These are phyloP conservation scores for Colletotrichum graminicola DNA, from an alignment of 2,329 filamentous ascomycete species.

Conservation along the genomic window DNA sequence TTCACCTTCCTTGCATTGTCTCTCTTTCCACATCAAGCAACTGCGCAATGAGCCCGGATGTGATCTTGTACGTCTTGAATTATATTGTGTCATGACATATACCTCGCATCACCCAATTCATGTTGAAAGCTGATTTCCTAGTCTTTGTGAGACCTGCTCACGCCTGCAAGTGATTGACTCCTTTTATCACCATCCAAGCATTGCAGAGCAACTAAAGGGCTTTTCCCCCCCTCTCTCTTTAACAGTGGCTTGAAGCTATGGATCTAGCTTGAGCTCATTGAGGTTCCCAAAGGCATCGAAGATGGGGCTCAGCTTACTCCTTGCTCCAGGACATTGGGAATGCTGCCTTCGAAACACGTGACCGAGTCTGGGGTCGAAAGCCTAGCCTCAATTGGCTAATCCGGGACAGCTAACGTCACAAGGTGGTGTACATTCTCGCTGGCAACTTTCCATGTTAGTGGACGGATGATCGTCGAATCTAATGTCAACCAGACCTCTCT, in stretches of 20 bases:
- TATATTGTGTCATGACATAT: background rate
- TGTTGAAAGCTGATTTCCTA: background rate
- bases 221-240: background rate
- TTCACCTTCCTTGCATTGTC: background rate
- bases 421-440: constrained; percentile 18
- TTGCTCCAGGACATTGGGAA: background rate
- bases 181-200: background rate
- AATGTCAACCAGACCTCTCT: background rate
- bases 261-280: background rate
- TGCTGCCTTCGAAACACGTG: constrained; percentile 28
- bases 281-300: background rate
- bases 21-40: background rate
- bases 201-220: background rate
- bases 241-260: background rate
- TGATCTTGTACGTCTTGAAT: background rate
- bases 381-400: constrained; percentile 30
- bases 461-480: constrained; percentile 7
- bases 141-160: background rate
- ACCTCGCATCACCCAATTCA: no score
- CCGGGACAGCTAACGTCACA: constrained; percentile 37
- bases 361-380: constrained; percentile 27
- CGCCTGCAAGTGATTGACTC: background rate
- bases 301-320: background rate
- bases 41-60: background rate
- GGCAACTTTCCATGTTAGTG: constrained; percentile 36